These are phyloP conservation scores for Scenedesmus sp. DNA, from an alignment of 163 green algal genomes.

Conservation along the genomic window DNA sequence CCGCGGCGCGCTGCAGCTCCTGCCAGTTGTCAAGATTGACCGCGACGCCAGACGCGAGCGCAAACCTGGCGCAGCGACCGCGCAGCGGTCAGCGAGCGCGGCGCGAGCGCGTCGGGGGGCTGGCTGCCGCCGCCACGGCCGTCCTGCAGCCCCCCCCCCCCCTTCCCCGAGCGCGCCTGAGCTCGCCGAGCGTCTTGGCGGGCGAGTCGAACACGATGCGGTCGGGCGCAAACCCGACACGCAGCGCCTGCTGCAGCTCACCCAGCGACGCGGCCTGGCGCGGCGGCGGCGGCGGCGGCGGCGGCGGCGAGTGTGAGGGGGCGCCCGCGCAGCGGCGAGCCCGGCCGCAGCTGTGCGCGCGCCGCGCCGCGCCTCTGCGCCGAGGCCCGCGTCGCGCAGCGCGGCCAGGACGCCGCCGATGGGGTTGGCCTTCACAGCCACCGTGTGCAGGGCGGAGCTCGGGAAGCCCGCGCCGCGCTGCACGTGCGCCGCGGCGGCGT, in stretches of 20 bases:
- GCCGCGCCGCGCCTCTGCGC: constrained; percentile 44
- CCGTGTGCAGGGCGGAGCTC: constrained; percentile 36
- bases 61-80: not conserved
- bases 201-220: constrained; percentile 56
- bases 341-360: not conserved
- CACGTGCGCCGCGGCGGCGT: constrained; percentile 20
- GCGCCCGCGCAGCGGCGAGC: not conserved
- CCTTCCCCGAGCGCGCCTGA: constrained; percentile 32
- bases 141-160: no score
- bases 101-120: not conserved
- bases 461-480: constrained; percentile 17
- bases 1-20: constrained; percentile 9
- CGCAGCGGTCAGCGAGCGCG: not conserved
- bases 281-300: not conserved
- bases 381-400: constrained; percentile 40
- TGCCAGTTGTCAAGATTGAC: constrained; percentile 55
- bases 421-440: constrained; percentile 58
- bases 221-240: constrained; percentile 48
- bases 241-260: constrained; percentile 52
- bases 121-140: no score
- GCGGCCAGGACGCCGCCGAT: constrained; percentile 49
- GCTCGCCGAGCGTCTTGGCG: constrained; percentile 49
- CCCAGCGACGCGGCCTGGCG: constrained; percentile 51
- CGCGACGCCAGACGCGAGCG: constrained; percentile 34
- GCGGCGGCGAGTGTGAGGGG: not conserved